Evolutionary conservation across 2,329 filamentous ascomycete genomes (phyloP).

Genomic region (Colletotrichum siamense): DNA sequence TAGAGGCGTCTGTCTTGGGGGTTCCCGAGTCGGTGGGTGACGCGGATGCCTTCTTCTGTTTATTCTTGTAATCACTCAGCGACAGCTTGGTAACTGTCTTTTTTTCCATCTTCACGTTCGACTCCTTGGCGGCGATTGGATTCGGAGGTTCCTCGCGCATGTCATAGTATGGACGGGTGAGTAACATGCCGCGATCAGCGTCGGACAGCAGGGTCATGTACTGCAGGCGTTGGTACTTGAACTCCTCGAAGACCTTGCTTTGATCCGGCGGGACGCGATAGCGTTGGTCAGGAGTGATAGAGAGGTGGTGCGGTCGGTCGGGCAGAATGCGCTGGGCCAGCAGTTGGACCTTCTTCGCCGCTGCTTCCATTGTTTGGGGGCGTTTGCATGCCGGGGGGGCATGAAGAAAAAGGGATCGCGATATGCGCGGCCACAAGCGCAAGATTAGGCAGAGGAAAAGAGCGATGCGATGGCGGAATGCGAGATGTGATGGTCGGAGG

Average conservation of each 20-base stretch:
- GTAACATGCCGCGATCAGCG: slow-evolving; percentile 61
- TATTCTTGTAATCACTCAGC: slow-evolving; percentile 65
- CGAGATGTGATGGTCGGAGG: slow-evolving; percentile 2
- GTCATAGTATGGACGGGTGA: slow-evolving; percentile 63
- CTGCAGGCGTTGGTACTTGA: slow-evolving; percentile 55
- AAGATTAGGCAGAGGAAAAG: background rate
- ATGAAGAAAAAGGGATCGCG: slow-evolving; percentile 12
- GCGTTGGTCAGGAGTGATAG: slow-evolving; percentile 52
- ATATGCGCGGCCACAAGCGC: slow-evolving; percentile 1
- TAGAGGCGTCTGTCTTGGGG: slow-evolving; percentile 30
- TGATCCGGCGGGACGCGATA: slow-evolving; percentile 50
- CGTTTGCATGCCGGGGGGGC: slow-evolving; percentile 24
- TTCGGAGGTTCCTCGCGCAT: slow-evolving; percentile 58
- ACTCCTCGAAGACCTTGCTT: slow-evolving; percentile 50
- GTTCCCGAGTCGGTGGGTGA: slow-evolving; percentile 23
- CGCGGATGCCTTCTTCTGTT: slow-evolving; percentile 43
- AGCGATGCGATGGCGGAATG: background rate
- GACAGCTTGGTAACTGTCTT: slow-evolving; percentile 55
- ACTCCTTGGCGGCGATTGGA: slow-evolving; percentile 43
- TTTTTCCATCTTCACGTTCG: slow-evolving; percentile 49
- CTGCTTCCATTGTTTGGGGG: slow-evolving; percentile 61
- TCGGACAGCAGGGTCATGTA: slow-evolving; percentile 64
- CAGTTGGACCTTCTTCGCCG: slow-evolving; percentile 60
- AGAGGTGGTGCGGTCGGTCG: slow-evolving; percentile 58
- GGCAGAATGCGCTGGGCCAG: slow-evolving; percentile 59